Evolutionary conservation across 2,329 filamentous ascomycete genomes (phyloP), one percentile per base, ranked within the genome.

Genomic region (Calonectria multiphialidica): DNA sequence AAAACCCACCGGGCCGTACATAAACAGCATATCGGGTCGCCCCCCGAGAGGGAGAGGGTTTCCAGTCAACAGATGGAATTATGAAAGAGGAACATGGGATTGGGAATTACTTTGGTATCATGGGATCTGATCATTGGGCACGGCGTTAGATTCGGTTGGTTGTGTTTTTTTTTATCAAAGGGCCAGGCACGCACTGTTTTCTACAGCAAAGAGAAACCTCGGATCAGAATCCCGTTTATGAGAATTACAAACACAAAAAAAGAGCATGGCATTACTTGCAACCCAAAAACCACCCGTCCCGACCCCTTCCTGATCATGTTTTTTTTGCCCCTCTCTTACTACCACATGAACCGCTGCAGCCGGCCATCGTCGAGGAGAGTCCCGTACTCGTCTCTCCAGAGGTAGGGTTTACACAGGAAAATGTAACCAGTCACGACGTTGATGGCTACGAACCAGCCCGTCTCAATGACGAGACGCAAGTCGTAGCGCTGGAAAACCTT

Each of bases 271-370:
- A 50, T 69, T 44, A 49, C 45, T 62, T 37, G 30, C 67, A 30
- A 28, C 30, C n/a, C 12, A 16, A 35, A 16, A 35, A 50, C 50
- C 50, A 13, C 28, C 50, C 33, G 7, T 55, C 25, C 25, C 30
- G 13, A n/a, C 2, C 16, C 5, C n/a, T 59, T 59, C 3, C n/a
- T 23, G 2, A 12, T n/a, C n/a, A n/a, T 37, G 12, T 30, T 10
- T 45, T n/a, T n/a, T 35, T n/a, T 9, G 42, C 23, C 33, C 35
- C 13, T 23, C 21, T 16, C 33, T 59, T 44, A 47, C 64, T 72
- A 95, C 94, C 94, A 97, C 91, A 97, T 94, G 81, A 97, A 97
- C 66, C 94, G 88, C 86, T 97, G 94, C 72, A 91, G 82, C 21
- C 85, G 86, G 4, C 91, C 91, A 0, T 80, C 85, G 55, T 92